Evolutionary conservation across 2,329 filamentous ascomycete species (phyloP).

Genomic region (Kalmusia sp.): DNA sequence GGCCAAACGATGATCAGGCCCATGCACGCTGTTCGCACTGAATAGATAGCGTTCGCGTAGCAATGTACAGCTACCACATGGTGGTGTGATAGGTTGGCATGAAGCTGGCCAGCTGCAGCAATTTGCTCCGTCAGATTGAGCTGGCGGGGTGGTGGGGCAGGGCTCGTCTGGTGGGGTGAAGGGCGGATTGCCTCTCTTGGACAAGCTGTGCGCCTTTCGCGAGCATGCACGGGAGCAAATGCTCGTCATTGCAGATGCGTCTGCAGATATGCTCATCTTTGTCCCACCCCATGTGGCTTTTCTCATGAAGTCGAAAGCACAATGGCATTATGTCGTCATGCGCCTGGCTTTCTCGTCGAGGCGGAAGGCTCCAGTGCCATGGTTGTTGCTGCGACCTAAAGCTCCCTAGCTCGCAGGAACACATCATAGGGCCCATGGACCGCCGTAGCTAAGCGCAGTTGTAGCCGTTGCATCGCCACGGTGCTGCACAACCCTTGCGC

Average conservation of each 20-base stretch:
- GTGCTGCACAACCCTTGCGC: slow-evolving; percentile 13
- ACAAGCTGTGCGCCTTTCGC: slow-evolving; percentile 5
- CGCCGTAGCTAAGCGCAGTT: not conserved
- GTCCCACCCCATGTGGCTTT: too few species aligned
- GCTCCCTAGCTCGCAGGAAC: not conserved
- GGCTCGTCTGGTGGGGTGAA: slow-evolving; percentile 9
- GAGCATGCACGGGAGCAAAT: slow-evolving; percentile 9
- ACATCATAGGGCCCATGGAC: not conserved
- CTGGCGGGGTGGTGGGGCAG: slow-evolving; percentile 16
- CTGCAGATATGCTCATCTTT: not conserved
- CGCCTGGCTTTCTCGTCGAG: not conserved
- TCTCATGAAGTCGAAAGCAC: too few species aligned
- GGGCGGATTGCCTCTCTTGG: slow-evolving; percentile 12
- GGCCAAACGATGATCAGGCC: not conserved
- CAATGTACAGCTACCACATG: slow-evolving; percentile 16
- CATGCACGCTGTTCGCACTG: not conserved
- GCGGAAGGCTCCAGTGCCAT: not conserved
- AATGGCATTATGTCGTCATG: too few species aligned
- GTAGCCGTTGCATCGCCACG: not conserved
- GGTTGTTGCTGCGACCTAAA: not conserved
- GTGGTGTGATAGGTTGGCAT: slow-evolving; percentile 25
- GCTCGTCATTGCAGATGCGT: slow-evolving; percentile 21
- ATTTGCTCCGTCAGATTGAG: slow-evolving; percentile 26
- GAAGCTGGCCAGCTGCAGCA: slow-evolving; percentile 7
- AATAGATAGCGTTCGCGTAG: not conserved